Conservation (phyloP, 495 filamentous ascomycete genomes). For the Penicillium coffeae region DNA sequence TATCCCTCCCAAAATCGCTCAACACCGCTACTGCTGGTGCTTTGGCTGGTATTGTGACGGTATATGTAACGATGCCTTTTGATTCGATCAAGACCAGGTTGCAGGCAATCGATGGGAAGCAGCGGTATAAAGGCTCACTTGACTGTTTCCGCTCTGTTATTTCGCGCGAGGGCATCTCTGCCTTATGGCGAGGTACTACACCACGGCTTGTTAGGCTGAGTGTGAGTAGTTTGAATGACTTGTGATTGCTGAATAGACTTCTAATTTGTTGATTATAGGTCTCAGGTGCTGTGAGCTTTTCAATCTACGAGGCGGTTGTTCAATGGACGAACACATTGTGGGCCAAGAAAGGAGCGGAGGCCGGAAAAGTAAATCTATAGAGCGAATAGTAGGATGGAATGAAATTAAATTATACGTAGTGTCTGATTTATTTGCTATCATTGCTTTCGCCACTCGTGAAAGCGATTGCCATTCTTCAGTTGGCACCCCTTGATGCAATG, state of each 20-base stretch:
- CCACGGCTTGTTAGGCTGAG: slow-evolving; percentile 15
- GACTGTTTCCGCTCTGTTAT: slow-evolving; percentile 17
- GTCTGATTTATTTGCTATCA: too few species aligned
- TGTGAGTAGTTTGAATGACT: slow-evolving; percentile 3
- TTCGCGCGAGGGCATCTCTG: slow-evolving; percentile 10
- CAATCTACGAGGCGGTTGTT: slow-evolving; percentile 6
- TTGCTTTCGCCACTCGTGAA: too few species aligned
- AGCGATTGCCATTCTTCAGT: too few species aligned
- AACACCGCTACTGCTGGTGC: slow-evolving; percentile 20
- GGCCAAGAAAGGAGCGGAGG: too few species aligned
- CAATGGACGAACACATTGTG: slow-evolving; percentile 6
- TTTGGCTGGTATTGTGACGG: slow-evolving; percentile 25
- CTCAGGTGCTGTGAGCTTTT: slow-evolving; percentile 8
- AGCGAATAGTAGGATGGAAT: too few species aligned
- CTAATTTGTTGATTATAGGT: not conserved
- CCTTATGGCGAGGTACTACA: slow-evolving; percentile 18
- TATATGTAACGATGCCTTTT: slow-evolving; percentile 57
- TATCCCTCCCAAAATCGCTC: not conserved
- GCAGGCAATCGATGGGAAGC: slow-evolving; percentile 44
- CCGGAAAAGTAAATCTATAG: too few species aligned
- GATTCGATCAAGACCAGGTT: slow-evolving; percentile 62
- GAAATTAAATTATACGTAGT: too few species aligned
- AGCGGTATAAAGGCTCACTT: slow-evolving; percentile 10
- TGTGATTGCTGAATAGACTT: not conserved
- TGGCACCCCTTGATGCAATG: too few species aligned